A percentile compares a stretch with the other conserved stretches of the same genome.
phyloP scores from a whole-genome alignment of 2,329 filamentous ascomycete genomes.

The Apiospora marii region DNA sequence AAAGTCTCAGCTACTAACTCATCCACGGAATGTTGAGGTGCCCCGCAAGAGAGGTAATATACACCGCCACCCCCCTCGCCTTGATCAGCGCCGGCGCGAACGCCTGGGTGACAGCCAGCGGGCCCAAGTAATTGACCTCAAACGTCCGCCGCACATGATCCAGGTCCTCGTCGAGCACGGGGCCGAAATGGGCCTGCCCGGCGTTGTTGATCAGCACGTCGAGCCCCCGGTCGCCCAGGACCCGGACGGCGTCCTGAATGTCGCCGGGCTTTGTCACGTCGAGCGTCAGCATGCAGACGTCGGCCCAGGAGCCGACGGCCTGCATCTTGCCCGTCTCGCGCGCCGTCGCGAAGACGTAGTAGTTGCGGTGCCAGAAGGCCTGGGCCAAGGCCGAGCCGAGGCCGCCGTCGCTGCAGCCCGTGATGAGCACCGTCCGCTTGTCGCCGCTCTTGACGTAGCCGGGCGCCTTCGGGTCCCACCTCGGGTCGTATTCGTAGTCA shows the following conservation, averaged over 20 bases:
- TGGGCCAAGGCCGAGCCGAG: slow-evolving; percentile 26
- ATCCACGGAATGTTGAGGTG: slow-evolving; percentile 18
- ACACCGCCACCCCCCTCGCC: background rate
- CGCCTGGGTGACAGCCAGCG: slow-evolving; percentile 17
- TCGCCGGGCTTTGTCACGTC: slow-evolving; percentile 7
- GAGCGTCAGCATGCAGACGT: background rate
- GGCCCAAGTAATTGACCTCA: background rate
- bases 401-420: slow-evolving; percentile 27
- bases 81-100: slow-evolving; percentile 12
- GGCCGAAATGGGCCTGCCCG: background rate
- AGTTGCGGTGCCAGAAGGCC: slow-evolving; percentile 19
- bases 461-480: background rate
- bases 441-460: background rate
- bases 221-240: background rate
- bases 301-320: background rate
- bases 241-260: background rate
- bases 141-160: slow-evolving; percentile 5
- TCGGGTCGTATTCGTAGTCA: background rate
- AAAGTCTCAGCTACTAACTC: background rate
- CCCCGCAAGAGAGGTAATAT: slow-evolving; percentile 32
- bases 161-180: slow-evolving; percentile 20
- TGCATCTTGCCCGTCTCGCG: slow-evolving; percentile 22
- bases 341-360: slow-evolving; percentile 26
- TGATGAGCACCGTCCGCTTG: slow-evolving; percentile 26
- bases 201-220: slow-evolving; percentile 26